A percentile compares a stretch with the other conserved stretches of the same genome.
These are phyloP conservation scores for Tephrocybe sp. DNA, from an alignment of 768 basidiomycete genomes.

Conservation along the genomic window DNA sequence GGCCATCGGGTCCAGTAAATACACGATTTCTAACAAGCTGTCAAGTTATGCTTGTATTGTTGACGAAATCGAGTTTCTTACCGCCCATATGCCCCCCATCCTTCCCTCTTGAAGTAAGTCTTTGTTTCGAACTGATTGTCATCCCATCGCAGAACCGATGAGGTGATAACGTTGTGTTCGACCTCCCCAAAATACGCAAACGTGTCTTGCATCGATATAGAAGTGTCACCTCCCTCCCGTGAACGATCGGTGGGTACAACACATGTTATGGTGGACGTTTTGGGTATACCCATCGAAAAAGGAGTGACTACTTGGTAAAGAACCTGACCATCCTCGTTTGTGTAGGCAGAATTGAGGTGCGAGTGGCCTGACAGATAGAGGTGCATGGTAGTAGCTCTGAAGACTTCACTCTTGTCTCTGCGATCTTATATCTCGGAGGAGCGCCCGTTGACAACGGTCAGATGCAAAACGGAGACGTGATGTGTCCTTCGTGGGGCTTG, in stretches of 20 bases:
- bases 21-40: constrained; percentile 15
- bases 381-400: constrained; percentile 17
- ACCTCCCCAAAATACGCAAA: constrained; percentile 13
- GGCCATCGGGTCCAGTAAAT: constrained; percentile 21
- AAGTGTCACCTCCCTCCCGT: neutral
- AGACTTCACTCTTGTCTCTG: too few relatives aligned
- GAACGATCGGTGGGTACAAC: constrained; percentile 11
- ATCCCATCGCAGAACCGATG: constrained; percentile 28
- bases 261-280: constrained; percentile 10
- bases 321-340: constrained; percentile 21
- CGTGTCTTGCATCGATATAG: constrained; percentile 11
- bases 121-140: constrained; percentile 24
- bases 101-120: constrained; percentile 25
- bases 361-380: constrained; percentile 14
- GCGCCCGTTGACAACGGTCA: too few relatives aligned
- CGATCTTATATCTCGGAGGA: too few relatives aligned
- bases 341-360: constrained; percentile 17
- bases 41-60: neutral
- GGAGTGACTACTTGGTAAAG: constrained; percentile 21
- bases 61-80: constrained; percentile 1
- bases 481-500: too few relatives aligned
- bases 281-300: neutral
- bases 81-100: constrained; percentile 17
- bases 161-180: constrained; percentile 7
- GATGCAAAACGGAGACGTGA: too few relatives aligned